Base-by-base conservation (phyloP, 768 basidiomycete species). In the Austroboletus eburneus region DNA sequence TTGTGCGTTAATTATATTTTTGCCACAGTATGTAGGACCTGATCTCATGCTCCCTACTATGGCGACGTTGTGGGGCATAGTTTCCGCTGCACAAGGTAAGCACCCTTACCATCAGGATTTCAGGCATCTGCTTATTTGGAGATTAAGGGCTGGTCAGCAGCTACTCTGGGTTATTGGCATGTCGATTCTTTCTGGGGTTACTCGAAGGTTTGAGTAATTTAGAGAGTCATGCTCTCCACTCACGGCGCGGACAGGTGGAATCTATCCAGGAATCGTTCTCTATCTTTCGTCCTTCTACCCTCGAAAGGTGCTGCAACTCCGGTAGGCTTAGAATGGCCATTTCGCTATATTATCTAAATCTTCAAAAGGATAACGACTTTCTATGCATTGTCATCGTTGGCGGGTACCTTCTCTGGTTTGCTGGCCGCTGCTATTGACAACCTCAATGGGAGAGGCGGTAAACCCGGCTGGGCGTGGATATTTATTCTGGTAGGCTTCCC, bases 11-110 rank as follows among this genome's bases (percentile, higher is more conserved):
- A 66, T 78, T 33, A 13, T 33, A 33, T 16, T 5, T 33, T 33
- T 16, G 32, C 32, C 16, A n/a, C 57, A 74, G 61, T 48, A 49
- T 43, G 55, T 73, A 38, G 76, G 81, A 7, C 78, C 83, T 5
- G 72, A 82, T 8, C 72, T 79, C 47, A 65, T 77, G 38, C 72
- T 84, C 56, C 84, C 86, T 0, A 60, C 75, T 0, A 79, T 86
- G 74, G 65, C 83, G 24, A 72, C 75, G 0, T 57, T 78, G 2
- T 87, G 85, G 85, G 86, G 85, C 5, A 37, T 84, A 13, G 74
- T 80, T 14, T 74, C 76, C 6, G 71, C 79, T 6, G 65, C 78
- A 27, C 85, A 87, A 71, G 83, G 81, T 75, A 32, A 45, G 43
- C 3, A 4, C 1, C 18, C 5, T 8, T n/a, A 2, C 35, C 38